Evolutionary conservation across 768 basidiomycete genomes (phyloP).

Genomic region (Russula abietina): DNA sequence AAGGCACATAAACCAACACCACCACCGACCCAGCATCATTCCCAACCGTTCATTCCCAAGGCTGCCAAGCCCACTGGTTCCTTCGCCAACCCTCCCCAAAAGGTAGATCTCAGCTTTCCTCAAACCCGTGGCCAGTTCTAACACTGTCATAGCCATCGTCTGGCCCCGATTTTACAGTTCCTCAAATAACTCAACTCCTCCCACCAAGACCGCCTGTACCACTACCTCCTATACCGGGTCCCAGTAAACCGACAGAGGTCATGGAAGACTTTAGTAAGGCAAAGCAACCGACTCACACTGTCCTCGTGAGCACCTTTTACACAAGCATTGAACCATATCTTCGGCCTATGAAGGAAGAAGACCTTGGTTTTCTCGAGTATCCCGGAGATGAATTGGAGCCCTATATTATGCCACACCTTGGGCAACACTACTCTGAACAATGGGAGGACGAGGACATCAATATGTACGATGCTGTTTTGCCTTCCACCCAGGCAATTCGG

Average conservation of each 20-base stretch:
- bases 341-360: slow-evolving; percentile 87
- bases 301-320: slow-evolving; percentile 72
- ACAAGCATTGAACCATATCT: slow-evolving; percentile 85
- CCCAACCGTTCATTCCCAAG: slow-evolving; percentile 44
- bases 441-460: slow-evolving; percentile 91
- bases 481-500: slow-evolving; percentile 38
- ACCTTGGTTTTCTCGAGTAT: slow-evolving; percentile 88
- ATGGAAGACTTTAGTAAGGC: slow-evolving; percentile 83
- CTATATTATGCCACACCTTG: slow-evolving; percentile 80
- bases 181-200: slow-evolving; percentile 44
- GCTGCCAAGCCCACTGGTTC: slow-evolving; percentile 48
- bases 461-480: slow-evolving; percentile 39
- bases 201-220: slow-evolving; percentile 58
- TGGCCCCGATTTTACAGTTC: slow-evolving; percentile 60
- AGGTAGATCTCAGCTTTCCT: slow-evolving; percentile 35
- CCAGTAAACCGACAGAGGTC: slow-evolving; percentile 78
- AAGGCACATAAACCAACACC: slow-evolving; percentile 54
- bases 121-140: background rate
- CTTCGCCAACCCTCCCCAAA: slow-evolving; percentile 39
- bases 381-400: slow-evolving; percentile 88
- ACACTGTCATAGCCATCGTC: slow-evolving; percentile 27
- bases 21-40: slow-evolving; percentile 33
- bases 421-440: slow-evolving; percentile 78
- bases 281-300: slow-evolving; percentile 64
- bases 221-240: slow-evolving; percentile 64